phyloP scores from a whole-genome alignment of 106 monocot genomes.

The Acanthochlamys bracteata region DNA sequence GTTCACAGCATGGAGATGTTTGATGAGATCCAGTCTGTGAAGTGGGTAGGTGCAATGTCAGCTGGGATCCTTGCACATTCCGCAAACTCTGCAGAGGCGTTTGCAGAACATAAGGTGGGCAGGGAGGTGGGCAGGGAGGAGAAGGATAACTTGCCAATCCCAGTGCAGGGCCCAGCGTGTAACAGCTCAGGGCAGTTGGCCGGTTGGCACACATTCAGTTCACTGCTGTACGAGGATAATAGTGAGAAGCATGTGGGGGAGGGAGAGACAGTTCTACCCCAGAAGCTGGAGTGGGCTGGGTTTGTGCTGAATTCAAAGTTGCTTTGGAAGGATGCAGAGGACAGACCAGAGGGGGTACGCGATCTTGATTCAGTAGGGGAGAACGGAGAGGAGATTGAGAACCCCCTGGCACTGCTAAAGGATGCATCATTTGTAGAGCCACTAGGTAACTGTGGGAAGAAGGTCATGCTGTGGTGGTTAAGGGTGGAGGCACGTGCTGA shows the following conservation, averaged over 20 bases:
- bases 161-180: slow-evolving; percentile 75
- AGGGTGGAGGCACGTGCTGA: slow-evolving; percentile 66
- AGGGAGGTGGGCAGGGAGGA: slow-evolving; percentile 17
- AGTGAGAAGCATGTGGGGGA: slow-evolving; percentile 50
- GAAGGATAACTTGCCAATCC: slow-evolving; percentile 37
- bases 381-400: slow-evolving; percentile 42
- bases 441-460: slow-evolving; percentile 72
- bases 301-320: slow-evolving; percentile 79
- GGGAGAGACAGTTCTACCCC: slow-evolving; percentile 36
- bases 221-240: slow-evolving; percentile 30
- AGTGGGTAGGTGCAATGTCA: slow-evolving; percentile 62
- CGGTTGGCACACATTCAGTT: slow-evolving; percentile 74
- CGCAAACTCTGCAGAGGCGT: slow-evolving; percentile 16
- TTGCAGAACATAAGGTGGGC: neutral
- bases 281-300: slow-evolving; percentile 74
- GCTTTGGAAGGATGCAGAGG: slow-evolving; percentile 53
- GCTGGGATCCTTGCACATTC: slow-evolving; percentile 72
- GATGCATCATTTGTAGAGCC: slow-evolving; percentile 58
- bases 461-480: slow-evolving; percentile 81
- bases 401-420: slow-evolving; percentile 51
- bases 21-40: slow-evolving; percentile 84
- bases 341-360: slow-evolving; percentile 50
- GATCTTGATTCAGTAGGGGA: slow-evolving; percentile 43
- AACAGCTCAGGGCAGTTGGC: slow-evolving; percentile 57
- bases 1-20: slow-evolving; percentile 82